Evolutionary conservation across 805 yeast species (phyloP).

Genomic region (Starmerella kuoi): DNA sequence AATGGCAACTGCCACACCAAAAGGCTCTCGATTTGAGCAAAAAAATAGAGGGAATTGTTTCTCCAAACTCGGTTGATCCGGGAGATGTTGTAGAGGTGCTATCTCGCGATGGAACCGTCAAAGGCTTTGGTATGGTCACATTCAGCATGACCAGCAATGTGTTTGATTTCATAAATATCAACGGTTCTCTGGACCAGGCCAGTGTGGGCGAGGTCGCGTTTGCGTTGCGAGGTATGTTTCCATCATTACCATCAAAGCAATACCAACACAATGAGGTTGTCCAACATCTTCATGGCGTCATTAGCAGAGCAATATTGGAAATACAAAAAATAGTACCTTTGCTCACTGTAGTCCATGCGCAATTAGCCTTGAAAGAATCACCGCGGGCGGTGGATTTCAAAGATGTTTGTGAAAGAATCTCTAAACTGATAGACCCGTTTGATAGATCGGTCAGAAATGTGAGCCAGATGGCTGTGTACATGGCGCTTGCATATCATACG

Average conservation of each 20-base stretch:
- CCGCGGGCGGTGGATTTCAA: conserved; percentile 17
- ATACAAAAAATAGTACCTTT: conserved; percentile 3
- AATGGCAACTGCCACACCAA: background rate
- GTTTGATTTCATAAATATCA: conserved; percentile 15
- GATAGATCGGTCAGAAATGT: background rate
- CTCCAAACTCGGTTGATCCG: conserved; percentile 12
- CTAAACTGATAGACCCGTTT: background rate
- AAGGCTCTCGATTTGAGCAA: background rate
- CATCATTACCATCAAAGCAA: background rate
- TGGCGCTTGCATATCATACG: conserved; percentile 13
- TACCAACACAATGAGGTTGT: conserved; percentile 1
- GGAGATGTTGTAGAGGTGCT: conserved; percentile 21
- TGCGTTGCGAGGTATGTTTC: conserved; percentile 10
- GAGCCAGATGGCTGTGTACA: conserved; percentile 11
- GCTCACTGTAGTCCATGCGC: conserved; percentile 12
- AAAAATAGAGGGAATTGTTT: background rate
- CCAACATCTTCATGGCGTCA: background rate
- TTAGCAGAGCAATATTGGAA: background rate
- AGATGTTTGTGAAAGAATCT: conserved; percentile 4
- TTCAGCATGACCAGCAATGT: conserved; percentile 12
- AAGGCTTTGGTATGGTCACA: conserved; percentile 19
- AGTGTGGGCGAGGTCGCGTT: conserved; percentile 9
- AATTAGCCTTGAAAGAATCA: background rate
- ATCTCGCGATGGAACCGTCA: conserved; percentile 7
- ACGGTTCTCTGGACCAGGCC: conserved; percentile 7